Base-by-base conservation (phyloP, 1,284 basidiomycete species). In the Xerocomus nothofagi region DNA sequence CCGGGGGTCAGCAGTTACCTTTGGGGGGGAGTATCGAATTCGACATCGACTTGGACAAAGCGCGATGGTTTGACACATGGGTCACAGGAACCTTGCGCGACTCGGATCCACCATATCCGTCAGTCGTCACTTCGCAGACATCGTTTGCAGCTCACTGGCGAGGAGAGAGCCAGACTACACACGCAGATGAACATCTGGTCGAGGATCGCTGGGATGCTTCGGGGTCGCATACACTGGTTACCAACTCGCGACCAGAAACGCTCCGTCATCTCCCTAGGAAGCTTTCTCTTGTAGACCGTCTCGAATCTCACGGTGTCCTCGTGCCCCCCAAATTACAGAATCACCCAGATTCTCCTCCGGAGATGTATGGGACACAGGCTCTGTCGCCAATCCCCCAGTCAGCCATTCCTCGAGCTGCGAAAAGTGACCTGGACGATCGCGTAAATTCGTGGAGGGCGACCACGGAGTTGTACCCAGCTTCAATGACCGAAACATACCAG, bases 21-120 rank as follows among this genome's bases (percentile, higher is more conserved):
- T 81, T 91, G 54, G 73, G 76, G 48, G 88, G 86, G 14, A 80
- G 78, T 42, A 74, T 91, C 24, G 88, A 91, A 65, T 89, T 91
- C 61, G 88, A 91, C 68, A 79, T 91, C 45, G 88, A 91, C 68
- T 50, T 80, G 50, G 71, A 71, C 30, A 80, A 80, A 56, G 88
- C 88, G 21, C 75, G 81, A 26, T 91, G 88, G 88, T 88, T 82
- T 60, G 71, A 81, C 30, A 66, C 80, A 4, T 91, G 88, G 88
- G 56, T 84, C 17, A 72, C 78, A 1, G 79, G 57, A 76, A 81
- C 38, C 9, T 50, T 54, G 18, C 61, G 54, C 24, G 61, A 61
- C 24, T 27, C 50, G 10, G 51, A 50, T 1, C 27, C 42, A 1
- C 15, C 30, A n/a, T 33, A 74, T 32, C 70, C 72, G 2, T 67